Evolutionary conservation across 306 rosid genomes (phyloP).

Genomic region (Nissolia schottii): DNA sequence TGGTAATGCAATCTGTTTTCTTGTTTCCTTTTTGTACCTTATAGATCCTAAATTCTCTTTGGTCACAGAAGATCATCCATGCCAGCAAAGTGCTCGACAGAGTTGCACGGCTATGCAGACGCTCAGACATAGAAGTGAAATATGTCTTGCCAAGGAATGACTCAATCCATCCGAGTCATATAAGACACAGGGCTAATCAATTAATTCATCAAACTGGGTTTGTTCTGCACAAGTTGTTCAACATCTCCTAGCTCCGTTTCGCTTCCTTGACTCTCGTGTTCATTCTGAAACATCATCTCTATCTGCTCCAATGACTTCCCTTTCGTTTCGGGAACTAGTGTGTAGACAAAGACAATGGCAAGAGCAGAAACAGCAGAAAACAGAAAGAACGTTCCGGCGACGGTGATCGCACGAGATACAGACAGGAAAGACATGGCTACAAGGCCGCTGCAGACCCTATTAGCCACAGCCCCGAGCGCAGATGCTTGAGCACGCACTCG

Average conservation of each 20-base stretch:
- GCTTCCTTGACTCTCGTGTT: constrained; percentile 37
- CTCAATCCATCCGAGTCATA: constrained; percentile 23
- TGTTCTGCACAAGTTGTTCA: constrained; percentile 78
- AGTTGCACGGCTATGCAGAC: constrained; percentile 12
- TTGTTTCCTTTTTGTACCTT: constrained; percentile 13
- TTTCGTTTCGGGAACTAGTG: constrained; percentile 76
- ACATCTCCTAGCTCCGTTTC: constrained; percentile 78
- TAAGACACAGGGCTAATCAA: not conserved
- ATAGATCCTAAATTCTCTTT: constrained; percentile 1
- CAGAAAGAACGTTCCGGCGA: constrained; percentile 67
- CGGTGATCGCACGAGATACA: constrained; percentile 49
- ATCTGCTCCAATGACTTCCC: constrained; percentile 95
- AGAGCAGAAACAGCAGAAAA: constrained; percentile 68
- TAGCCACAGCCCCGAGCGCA: constrained; percentile 82
- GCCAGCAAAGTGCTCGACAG: constrained; percentile 19
- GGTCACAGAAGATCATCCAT: constrained; percentile 18
- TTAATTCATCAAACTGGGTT: constrained; percentile 35
- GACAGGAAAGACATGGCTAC: constrained; percentile 94
- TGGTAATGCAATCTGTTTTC: not conserved
- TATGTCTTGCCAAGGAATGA: constrained; percentile 17
- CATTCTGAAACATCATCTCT: constrained; percentile 67
- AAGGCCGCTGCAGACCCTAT: constrained; percentile 79
- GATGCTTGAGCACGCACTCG: constrained; percentile 85
- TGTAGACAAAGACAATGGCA: constrained; percentile 60
- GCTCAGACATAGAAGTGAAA: constrained; percentile 18